Evolutionary conservation across 345 rosid genomes (phyloP).

Genomic region (Rhizophora apiculata): DNA sequence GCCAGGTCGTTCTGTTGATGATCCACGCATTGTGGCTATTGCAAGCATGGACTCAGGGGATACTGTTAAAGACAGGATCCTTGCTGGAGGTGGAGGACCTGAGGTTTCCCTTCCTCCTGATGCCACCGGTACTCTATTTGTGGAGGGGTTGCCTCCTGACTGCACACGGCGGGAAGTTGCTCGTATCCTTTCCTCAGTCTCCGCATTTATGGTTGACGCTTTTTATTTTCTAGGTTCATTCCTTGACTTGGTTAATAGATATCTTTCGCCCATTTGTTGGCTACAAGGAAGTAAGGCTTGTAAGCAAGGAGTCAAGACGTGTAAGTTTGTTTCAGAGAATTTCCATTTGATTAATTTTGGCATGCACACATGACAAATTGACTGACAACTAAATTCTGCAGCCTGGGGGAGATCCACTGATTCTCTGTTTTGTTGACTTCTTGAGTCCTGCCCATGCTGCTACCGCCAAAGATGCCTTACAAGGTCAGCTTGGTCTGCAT

Average conservation of each 20-base stretch:
- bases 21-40: slow-evolving; percentile 32
- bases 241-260: slow-evolving; percentile 47
- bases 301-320: slow-evolving; percentile 56
- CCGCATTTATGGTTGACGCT: neutral
- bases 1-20: slow-evolving; percentile 40
- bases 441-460: slow-evolving; percentile 65
- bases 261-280: slow-evolving; percentile 75
- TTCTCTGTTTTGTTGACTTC: slow-evolving; percentile 73
- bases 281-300: slow-evolving; percentile 71
- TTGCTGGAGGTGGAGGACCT: slow-evolving; percentile 45
- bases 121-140: slow-evolving; percentile 56
- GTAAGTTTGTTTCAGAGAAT: slow-evolving; percentile 31
- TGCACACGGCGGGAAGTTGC: slow-evolving; percentile 56
- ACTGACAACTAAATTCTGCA: slow-evolving; percentile 26
- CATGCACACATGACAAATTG: neutral
- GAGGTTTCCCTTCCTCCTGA: slow-evolving; percentile 60
- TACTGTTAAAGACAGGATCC: slow-evolving; percentile 35
- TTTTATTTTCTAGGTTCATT: slow-evolving; percentile 14
- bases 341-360: neutral
- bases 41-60: slow-evolving; percentile 39
- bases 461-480: slow-evolving; percentile 65
- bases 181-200: slow-evolving; percentile 47
- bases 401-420: slow-evolving; percentile 55
- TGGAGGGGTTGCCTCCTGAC: slow-evolving; percentile 61
- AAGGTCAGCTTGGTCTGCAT: slow-evolving; percentile 42